phyloP scores from a whole-genome alignment of 2,329 filamentous ascomycete genomes.

The Fusarium concolor region DNA sequence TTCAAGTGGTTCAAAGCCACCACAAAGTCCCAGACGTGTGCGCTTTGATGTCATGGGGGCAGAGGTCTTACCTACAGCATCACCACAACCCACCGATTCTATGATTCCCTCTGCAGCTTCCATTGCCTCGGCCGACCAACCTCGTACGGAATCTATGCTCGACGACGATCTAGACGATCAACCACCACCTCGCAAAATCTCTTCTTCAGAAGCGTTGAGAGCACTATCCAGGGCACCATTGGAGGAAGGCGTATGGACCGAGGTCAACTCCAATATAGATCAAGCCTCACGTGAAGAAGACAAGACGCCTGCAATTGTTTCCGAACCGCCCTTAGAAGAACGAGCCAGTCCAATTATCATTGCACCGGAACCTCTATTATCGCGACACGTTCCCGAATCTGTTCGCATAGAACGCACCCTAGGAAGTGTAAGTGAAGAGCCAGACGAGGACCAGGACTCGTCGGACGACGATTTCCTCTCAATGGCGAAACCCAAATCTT shows the following conservation, averaged over 20 bases:
- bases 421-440: constrained; percentile 46
- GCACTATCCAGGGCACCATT: constrained; percentile 63
- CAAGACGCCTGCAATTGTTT: constrained; percentile 22
- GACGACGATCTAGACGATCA: constrained; percentile 55
- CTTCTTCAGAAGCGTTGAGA: constrained; percentile 66
- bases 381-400: constrained; percentile 28
- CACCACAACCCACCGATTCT: constrained; percentile 58
- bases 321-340: constrained; percentile 7
- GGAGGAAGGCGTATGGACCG: constrained; percentile 64
- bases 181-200: constrained; percentile 63
- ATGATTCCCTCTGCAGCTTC: constrained; percentile 46
- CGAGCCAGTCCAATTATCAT: constrained; percentile 11
- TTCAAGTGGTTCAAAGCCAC: constrained; percentile 62
- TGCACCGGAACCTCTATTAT: constrained; percentile 35
- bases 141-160: constrained; percentile 49
- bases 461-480: constrained; percentile 57
- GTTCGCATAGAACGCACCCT: constrained; percentile 35
- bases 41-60: constrained; percentile 71
- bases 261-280: constrained; percentile 55
- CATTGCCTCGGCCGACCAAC: constrained; percentile 42
- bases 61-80: constrained; percentile 70
- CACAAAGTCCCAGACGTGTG: constrained; percentile 68
- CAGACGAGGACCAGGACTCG: constrained; percentile 47
- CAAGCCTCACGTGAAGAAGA: constrained; percentile 38
- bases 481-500: constrained; percentile 53